Base-by-base conservation (phyloP, 768 basidiomycete genomes). In the Suillus fuscotomentosus region DNA sequence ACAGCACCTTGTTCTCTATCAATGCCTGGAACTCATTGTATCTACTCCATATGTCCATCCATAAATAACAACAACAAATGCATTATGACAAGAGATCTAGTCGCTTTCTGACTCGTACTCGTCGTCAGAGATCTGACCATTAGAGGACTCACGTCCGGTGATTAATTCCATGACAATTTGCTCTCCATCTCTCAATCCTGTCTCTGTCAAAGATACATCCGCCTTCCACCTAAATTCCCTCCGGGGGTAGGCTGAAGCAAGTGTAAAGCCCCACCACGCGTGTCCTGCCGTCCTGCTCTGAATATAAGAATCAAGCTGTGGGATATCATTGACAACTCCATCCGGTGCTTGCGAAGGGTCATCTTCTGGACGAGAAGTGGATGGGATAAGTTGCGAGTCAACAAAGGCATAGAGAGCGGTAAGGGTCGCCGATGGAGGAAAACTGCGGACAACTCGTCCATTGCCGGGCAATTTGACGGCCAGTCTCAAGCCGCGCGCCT, bases 251-350 rank as follows among this genome's bases (percentile, higher is more conserved):
- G 91, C 83, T 2, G 83, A 82, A 43, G 79, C 79, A 36, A 96
- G 78, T 65, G 79, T 82, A 80, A 96, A 95, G 9, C 85, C 87
- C 88, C 90, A 94, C 82, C 88, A 92, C 34, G 76, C 77, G 10
- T 80, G 76, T 6, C 60, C 47, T 27, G 60, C 51, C 36, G 34
- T 61, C 54, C 77, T 73, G 24, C 68, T 69, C 60, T 76, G 78
- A 34, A 81, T 72, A 10, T 74, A 71, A 22, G 70, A 62, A 61
- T 83, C 81, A 15, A 80, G 72, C n/a, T 72, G 68, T 20, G 73
- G 78, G 24, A 73, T 66, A 55, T 80, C 75, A 34, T 77, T 76
- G 8, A 67, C 65, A 14, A 62, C 36, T 9, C 69, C 81, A 8
- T 73, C 75, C 5, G 86, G 83, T 0, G 84, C 77, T 1, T 72